These are phyloP conservation scores for Talaromyces nanjingensis DNA, from an alignment of 495 filamentous ascomycete species.

Conservation along the genomic window DNA sequence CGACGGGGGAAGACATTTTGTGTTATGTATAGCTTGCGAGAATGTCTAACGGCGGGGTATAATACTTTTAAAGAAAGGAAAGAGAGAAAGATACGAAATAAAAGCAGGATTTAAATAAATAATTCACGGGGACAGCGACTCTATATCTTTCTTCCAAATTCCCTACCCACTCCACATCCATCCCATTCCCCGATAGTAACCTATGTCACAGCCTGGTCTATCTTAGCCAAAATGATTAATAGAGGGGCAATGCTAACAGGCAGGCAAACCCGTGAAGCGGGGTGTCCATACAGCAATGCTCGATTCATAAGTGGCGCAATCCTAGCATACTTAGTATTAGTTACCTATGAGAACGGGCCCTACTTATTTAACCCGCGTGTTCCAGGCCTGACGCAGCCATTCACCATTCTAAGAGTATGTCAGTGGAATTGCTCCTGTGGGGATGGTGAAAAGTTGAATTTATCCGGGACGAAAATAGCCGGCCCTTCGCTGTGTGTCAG, in stretches of 20 bases:
- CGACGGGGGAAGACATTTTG: conserved; percentile 23
- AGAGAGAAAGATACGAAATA: neutral
- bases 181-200: neutral
- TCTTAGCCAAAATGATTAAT: neutral
- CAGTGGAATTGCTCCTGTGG: neutral
- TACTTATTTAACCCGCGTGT: neutral
- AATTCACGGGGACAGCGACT: neutral
- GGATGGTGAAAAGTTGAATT: neutral
- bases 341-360: neutral
- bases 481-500: neutral
- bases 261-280: conserved; percentile 1
- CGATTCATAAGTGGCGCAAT: neutral
- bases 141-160: conserved; percentile 3
- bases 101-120: neutral
- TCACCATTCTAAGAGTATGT: neutral
- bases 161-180: neutral
- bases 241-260: neutral
- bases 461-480: conserved; percentile 2
- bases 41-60: neutral
- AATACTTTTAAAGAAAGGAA: neutral
- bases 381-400: neutral
- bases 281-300: neutral
- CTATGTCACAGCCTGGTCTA: neutral
- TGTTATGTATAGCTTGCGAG: neutral
- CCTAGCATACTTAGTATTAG: too few relatives aligned